These are phyloP conservation scores for Talaromyces sp. DNA, from an alignment of 2,329 filamentous ascomycete genomes.

Conservation along the genomic window DNA sequence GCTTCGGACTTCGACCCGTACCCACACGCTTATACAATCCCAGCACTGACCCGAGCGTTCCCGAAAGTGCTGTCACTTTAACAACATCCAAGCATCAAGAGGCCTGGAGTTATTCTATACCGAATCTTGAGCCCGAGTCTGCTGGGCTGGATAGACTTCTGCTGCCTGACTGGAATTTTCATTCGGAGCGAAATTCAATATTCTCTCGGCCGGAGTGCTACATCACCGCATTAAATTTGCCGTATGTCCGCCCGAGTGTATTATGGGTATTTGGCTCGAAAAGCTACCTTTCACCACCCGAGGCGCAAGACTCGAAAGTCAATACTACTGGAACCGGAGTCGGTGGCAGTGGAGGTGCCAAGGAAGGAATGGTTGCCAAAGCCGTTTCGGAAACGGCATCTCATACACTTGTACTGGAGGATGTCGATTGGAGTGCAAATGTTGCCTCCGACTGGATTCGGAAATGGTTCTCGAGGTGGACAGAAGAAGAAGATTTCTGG, in stretches of 20 bases:
- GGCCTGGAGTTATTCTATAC: slow-evolving; percentile 1
- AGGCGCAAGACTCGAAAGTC: slow-evolving; percentile 24
- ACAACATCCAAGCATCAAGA: slow-evolving; percentile 21
- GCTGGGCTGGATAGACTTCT: slow-evolving; percentile 3
- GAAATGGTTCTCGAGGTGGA: slow-evolving; percentile 22
- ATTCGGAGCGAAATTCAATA: slow-evolving; percentile 18
- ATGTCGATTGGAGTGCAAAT: slow-evolving; percentile 25
- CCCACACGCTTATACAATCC: slow-evolving; percentile 23
- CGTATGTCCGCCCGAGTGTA: slow-evolving; percentile 27
- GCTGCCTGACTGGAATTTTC: slow-evolving; percentile 17
- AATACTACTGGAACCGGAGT: slow-evolving; percentile 24
- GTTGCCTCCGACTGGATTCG: slow-evolving; percentile 23
- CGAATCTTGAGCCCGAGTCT: slow-evolving; percentile 4
- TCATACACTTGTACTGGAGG: slow-evolving; percentile 23
- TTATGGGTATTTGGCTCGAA: slow-evolving; percentile 26
- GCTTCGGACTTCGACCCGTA: slow-evolving; percentile 19
- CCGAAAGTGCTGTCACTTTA: slow-evolving; percentile 22
- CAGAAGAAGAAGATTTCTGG: slow-evolving; percentile 24
- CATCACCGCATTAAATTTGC: slow-evolving; percentile 23
- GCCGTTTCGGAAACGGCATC: slow-evolving; percentile 16
- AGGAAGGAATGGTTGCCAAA: slow-evolving; percentile 5
- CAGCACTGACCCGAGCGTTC: slow-evolving; percentile 11
- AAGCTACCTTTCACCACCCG: slow-evolving; percentile 23
- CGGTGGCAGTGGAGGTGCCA: slow-evolving; percentile 28
- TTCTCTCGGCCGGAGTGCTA: slow-evolving; percentile 24